Percentiles rank a stretch among this genome's conserved stretches.
Conservation (phyloP, 305 asterid species). For the Fraxinus sp. region DNA sequence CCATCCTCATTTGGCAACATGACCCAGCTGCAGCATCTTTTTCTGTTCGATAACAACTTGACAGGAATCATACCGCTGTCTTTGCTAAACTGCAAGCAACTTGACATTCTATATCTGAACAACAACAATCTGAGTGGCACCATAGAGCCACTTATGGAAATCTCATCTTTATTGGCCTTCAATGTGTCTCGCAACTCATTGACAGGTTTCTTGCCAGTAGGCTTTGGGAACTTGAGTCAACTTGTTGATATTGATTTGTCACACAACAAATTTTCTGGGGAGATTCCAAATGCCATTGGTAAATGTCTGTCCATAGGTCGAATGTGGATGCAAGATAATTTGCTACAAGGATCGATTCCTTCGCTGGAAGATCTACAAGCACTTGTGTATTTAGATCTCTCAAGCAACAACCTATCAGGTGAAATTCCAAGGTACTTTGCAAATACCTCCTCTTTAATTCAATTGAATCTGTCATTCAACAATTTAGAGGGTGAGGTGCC, state of each 20-base stretch:
- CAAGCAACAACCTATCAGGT: slow-evolving; percentile 28
- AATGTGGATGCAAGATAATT: slow-evolving; percentile 25
- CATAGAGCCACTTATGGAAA: slow-evolving; percentile 26
- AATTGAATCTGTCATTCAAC: slow-evolving; percentile 37
- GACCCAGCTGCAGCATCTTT: slow-evolving; percentile 22
- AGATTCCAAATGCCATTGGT: slow-evolving; percentile 33
- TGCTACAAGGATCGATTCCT: slow-evolving; percentile 29
- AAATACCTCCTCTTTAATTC: slow-evolving; percentile 4
- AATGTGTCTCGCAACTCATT: slow-evolving; percentile 30
- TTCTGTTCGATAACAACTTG: slow-evolving; percentile 27
- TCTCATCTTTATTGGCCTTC: slow-evolving; percentile 28
- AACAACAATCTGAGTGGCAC: slow-evolving; percentile 33
- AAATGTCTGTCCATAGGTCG: slow-evolving; percentile 24
- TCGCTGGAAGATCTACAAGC: slow-evolving; percentile 11
- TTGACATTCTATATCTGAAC: slow-evolving; percentile 20
- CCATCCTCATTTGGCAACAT: slow-evolving; percentile 34
- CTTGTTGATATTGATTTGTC: slow-evolving; percentile 35
- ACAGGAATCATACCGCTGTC: slow-evolving; percentile 35
- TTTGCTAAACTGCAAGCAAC: slow-evolving; percentile 30
- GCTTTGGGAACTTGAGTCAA: slow-evolving; percentile 32
- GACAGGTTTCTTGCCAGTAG: slow-evolving; percentile 30
- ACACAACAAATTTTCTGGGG: slow-evolving; percentile 34
- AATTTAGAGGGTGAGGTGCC: slow-evolving; percentile 44
- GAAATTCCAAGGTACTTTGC: slow-evolving; percentile 20
- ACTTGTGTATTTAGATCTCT: slow-evolving; percentile 26